These are phyloP conservation scores for Erodium trifolium DNA, from an alignment of 441 rosid species.

Conservation along the genomic window DNA sequence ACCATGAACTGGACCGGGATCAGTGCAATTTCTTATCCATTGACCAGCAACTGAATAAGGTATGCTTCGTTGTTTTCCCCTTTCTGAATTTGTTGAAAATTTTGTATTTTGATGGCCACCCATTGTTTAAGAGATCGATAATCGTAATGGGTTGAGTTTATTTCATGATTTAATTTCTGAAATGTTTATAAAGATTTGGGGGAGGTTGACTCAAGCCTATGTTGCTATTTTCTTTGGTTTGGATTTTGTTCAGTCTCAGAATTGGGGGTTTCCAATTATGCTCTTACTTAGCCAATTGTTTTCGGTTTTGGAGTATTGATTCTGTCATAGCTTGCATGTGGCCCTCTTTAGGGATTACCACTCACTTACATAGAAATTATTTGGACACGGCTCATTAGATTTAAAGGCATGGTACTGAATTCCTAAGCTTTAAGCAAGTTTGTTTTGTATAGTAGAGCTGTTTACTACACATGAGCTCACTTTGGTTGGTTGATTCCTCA, in stretches of 20 bases:
- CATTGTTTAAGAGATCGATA: not conserved
- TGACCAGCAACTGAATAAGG: conserved; percentile 19
- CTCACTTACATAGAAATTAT: too few relatives aligned
- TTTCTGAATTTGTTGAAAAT: not conserved
- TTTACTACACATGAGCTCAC: too few relatives aligned
- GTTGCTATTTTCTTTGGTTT: too few relatives aligned
- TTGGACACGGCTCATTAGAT: too few relatives aligned
- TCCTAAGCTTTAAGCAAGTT: not conserved
- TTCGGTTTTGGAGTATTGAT: too few relatives aligned
- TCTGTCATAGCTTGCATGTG: too few relatives aligned
- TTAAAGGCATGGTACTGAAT: too few relatives aligned
- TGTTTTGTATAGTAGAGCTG: not conserved
- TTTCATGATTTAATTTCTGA: not conserved
- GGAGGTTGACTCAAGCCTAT: too few relatives aligned
- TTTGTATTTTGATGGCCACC: conserved; percentile 2
- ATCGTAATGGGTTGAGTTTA: conserved; percentile 6
- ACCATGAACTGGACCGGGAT: not conserved
- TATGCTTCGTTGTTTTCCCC: conserved; percentile 15
- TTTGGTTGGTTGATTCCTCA: too few relatives aligned
- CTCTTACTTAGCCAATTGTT: too few relatives aligned
- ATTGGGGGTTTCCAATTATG: not conserved
- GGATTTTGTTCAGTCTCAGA: not conserved
- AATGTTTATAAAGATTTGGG: too few relatives aligned
- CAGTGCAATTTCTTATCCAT: not conserved
- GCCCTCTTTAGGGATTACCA: too few relatives aligned